These are phyloP conservation scores for Trichoderma lentiforme DNA, from an alignment of 2,329 filamentous ascomycete genomes.

Conservation along the genomic window DNA sequence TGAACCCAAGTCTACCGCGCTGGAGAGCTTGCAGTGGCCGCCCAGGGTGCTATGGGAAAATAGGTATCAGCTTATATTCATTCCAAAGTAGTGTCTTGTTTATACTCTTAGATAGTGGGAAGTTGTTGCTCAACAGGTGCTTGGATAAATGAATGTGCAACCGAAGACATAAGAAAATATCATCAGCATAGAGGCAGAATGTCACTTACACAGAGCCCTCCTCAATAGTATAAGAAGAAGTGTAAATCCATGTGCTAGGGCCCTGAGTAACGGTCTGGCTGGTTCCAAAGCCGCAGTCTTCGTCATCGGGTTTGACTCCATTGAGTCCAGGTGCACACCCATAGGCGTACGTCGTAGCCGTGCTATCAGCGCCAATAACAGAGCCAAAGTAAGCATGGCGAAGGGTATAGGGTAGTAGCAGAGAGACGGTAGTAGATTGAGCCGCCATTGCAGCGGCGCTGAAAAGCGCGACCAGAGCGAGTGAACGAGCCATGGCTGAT, in stretches of 20 bases:
- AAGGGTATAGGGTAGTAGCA: constrained; percentile 29
- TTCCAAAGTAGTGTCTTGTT: too few species aligned
- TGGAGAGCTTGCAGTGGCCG: constrained; percentile 27
- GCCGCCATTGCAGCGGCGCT: constrained; percentile 26
- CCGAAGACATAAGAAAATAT: too few species aligned
- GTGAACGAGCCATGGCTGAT: constrained; percentile 20
- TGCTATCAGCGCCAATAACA: background rate
- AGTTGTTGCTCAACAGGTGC: background rate
- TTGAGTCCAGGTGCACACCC: constrained; percentile 23
- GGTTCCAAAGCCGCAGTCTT: background rate
- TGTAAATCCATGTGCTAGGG: constrained; percentile 25
- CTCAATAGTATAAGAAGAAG: background rate
- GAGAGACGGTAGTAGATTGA: constrained; percentile 26
- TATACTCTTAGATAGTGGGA: background rate
- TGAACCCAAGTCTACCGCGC: constrained; percentile 24
- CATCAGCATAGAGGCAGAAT: background rate
- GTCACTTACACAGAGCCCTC: background rate
- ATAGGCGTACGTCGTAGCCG: constrained; percentile 32
- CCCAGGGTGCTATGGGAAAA: constrained; percentile 20
- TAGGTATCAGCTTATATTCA: too few species aligned
- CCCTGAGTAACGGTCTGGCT: constrained; percentile 28
- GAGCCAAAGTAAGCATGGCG: constrained; percentile 21
- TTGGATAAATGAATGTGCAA: too few species aligned
- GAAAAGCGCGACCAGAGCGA: constrained; percentile 26
- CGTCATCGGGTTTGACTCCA: background rate